Evolutionary conservation across 148 eudicot genomes (phyloP).

Genomic region (Gaultheria prostrata): DNA sequence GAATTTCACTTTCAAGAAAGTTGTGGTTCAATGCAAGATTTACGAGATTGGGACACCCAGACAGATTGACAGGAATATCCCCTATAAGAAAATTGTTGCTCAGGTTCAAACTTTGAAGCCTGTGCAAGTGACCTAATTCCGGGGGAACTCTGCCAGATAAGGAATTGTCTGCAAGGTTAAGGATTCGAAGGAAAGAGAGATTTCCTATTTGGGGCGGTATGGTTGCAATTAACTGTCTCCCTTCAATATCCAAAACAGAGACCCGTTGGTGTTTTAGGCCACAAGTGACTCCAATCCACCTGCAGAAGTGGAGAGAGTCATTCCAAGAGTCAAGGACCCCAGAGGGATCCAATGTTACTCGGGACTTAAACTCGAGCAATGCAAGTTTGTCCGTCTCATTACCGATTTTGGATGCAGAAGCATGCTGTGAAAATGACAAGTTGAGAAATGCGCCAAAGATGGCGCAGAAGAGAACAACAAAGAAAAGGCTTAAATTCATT

Average conservation of each 20-base stretch:
- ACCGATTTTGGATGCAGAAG: neutral
- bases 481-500: neutral
- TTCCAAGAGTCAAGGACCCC: constrained; percentile 25
- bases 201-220: constrained; percentile 28
- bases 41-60: neutral
- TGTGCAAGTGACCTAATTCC: constrained; percentile 19
- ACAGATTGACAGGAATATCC: constrained; percentile 4
- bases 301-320: constrained; percentile 15
- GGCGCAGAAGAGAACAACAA: neutral
- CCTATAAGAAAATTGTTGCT: neutral
- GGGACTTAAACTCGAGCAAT: neutral
- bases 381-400: constrained; percentile 6
- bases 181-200: constrained; percentile 30
- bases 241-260: constrained; percentile 10
- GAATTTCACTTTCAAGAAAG: constrained; percentile 17
- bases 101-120: constrained; percentile 5
- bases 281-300: constrained; percentile 29
- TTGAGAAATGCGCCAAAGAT: neutral
- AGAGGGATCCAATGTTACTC: neutral
- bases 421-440: neutral
- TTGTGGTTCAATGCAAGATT: constrained; percentile 19
- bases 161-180: constrained; percentile 20
- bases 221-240: constrained; percentile 4
- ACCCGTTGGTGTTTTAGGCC: constrained; percentile 27
- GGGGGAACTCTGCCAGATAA: constrained; percentile 19